These are phyloP conservation scores for Mycocentrospora acerina DNA, from an alignment of 2,329 filamentous ascomycete species.

Conservation along the genomic window DNA sequence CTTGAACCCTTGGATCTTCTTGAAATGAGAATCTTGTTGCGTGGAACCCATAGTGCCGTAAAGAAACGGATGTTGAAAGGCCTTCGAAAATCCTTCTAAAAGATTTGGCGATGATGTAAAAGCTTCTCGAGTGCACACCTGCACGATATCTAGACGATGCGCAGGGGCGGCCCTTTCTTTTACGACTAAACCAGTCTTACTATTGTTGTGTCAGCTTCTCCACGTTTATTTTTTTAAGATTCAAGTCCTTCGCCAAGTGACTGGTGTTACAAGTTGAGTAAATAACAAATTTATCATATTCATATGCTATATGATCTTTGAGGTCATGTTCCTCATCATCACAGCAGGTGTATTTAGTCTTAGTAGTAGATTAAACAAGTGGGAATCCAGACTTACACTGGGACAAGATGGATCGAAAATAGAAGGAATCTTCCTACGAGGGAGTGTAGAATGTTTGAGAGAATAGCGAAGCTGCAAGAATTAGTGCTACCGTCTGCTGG, in stretches of 20 bases:
- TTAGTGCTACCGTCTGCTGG: not conserved
- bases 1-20: constrained; percentile 79
- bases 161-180: constrained; percentile 24
- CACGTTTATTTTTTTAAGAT: no score
- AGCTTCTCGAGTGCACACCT: constrained; percentile 3
- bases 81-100: not conserved
- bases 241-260: no score
- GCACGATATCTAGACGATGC: constrained; percentile 3
- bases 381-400: no score
- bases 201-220: constrained; percentile 30
- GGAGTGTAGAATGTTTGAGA: not conserved
- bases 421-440: no score
- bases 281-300: no score
- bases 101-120: not conserved
- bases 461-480: not conserved
- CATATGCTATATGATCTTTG: no score
- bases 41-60: constrained; percentile 33
- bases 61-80: constrained; percentile 5
- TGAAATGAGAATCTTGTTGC: constrained; percentile 63
- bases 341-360: no score
- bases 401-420: no score
- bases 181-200: constrained; percentile 25
- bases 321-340: no score
- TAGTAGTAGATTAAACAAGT: no score
- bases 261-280: no score